phyloP scores from a whole-genome alignment of 495 filamentous ascomycete genomes.

The Daldinia caldariorum region DNA sequence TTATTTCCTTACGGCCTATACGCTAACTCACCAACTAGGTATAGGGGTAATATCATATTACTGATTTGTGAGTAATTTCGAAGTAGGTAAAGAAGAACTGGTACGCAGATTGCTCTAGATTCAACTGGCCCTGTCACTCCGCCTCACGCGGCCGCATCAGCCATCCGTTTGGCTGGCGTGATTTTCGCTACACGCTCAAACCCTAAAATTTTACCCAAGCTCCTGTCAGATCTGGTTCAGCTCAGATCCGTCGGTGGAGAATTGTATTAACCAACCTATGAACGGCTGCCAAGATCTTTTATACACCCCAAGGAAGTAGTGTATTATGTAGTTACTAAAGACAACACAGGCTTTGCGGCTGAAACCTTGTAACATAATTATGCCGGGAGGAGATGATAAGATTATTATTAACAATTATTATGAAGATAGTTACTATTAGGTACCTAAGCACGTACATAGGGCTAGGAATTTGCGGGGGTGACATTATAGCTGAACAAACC shows the following conservation, averaged over 20 bases:
- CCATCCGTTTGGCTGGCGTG: slow-evolving; percentile 6
- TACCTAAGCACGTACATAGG: background rate
- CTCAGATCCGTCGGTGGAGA: slow-evolving; percentile 24
- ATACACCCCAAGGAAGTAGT: slow-evolving; percentile 1
- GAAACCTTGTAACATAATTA: slow-evolving; percentile 8
- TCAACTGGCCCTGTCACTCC: background rate
- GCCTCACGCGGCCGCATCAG: background rate
- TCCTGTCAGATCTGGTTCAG: slow-evolving; percentile 28
- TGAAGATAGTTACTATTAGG: slow-evolving; percentile 11
- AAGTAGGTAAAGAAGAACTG: background rate
- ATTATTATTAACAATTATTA: slow-evolving; percentile 14
- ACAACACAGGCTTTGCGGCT: slow-evolving; percentile 25
- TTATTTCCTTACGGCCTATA: background rate
- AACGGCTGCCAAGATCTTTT: slow-evolving; percentile 11
- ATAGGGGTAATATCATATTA: background rate
- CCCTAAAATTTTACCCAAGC: slow-evolving; percentile 10
- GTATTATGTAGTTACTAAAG: slow-evolving; percentile 14
- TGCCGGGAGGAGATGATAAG: background rate
- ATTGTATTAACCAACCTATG: slow-evolving; percentile 25
- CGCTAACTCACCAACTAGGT: background rate
- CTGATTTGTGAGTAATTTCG: background rate
- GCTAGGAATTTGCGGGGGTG: background rate
- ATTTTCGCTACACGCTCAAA: slow-evolving; percentile 14
- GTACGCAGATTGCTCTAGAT: slow-evolving; percentile 3
- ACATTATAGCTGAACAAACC: background rate